These are phyloP conservation scores for Leishmania tarentolae DNA, from an alignment of 208 protist species.

Conservation along the genomic window DNA sequence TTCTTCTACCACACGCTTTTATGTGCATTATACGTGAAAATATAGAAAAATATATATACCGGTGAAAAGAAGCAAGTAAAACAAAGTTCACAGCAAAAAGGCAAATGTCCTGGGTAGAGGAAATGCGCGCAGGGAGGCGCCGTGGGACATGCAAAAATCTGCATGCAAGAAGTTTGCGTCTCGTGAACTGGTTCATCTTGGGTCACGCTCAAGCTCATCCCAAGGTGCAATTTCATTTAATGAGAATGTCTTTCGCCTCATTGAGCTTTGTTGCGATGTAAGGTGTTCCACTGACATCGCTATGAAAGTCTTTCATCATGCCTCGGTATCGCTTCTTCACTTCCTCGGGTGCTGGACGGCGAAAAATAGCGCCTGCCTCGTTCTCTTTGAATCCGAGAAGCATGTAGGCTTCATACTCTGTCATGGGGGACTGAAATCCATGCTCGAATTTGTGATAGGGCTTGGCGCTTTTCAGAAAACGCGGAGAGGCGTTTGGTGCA, in stretches of 20 bases:
- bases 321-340: slow-evolving; percentile 69
- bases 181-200: not conserved
- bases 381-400: slow-evolving; percentile 63
- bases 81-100: not conserved
- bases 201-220: not conserved
- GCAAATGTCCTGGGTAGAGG: not conserved
- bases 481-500: not conserved
- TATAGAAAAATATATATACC: not conserved
- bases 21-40: not conserved
- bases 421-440: slow-evolving; percentile 67
- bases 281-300: slow-evolving; percentile 65
- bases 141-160: too few relatives aligned
- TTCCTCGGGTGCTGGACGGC: slow-evolving; percentile 47
- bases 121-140: not conserved
- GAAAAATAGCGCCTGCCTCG: slow-evolving; percentile 24
- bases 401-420: slow-evolving; percentile 63
- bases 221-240: slow-evolving; percentile 25
- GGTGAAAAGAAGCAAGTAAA: not conserved
- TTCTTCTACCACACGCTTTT: not conserved
- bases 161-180: not conserved
- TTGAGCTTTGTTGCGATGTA: slow-evolving; percentile 86
- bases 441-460: slow-evolving; percentile 69
- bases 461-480: slow-evolving; percentile 8
- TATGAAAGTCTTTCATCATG: slow-evolving; percentile 81
- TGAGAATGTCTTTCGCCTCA: slow-evolving; percentile 70